Conservation (phyloP, 2,329 filamentous ascomycete genomes). For the Penicillium carneum region DNA sequence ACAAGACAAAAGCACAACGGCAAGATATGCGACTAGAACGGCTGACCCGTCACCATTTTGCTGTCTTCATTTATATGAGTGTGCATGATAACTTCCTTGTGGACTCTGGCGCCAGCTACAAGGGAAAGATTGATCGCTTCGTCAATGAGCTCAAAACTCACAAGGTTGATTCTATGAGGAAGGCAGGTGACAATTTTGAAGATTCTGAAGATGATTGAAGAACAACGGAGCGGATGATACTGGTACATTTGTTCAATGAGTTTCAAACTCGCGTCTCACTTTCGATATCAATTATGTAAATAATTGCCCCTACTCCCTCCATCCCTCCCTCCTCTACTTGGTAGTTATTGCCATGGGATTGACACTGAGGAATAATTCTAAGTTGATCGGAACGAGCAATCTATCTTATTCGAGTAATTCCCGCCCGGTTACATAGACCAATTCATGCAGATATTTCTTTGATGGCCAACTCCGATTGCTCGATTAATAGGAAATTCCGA, state of each 20-base stretch:
- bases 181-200: not conserved
- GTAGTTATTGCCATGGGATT: not conserved
- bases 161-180: not conserved
- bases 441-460: too few relatives aligned
- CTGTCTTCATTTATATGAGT: not conserved
- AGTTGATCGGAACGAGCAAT: not conserved
- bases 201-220: not conserved
- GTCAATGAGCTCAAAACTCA: constrained; percentile 1
- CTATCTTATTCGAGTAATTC: too few relatives aligned
- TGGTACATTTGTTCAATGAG: not conserved
- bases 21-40: constrained; percentile 3
- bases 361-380: not conserved
- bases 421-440: too few relatives aligned
- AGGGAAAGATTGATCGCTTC: not conserved
- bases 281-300: not conserved
- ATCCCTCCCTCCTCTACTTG: not conserved
- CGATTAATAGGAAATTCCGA: too few relatives aligned
- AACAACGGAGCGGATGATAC: not conserved
- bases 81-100: not conserved
- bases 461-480: too few relatives aligned
- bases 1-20: not conserved
- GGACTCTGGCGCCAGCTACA: not conserved
- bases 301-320: not conserved
- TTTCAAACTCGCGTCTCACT: not conserved
- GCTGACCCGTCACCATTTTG: constrained; percentile 6